A percentile compares a stretch with the other conserved stretches of the same genome.
Evolutionary conservation across 2,329 filamentous ascomycete genomes (phyloP).

Genomic region (Plectosphaerella cucumerina): DNA sequence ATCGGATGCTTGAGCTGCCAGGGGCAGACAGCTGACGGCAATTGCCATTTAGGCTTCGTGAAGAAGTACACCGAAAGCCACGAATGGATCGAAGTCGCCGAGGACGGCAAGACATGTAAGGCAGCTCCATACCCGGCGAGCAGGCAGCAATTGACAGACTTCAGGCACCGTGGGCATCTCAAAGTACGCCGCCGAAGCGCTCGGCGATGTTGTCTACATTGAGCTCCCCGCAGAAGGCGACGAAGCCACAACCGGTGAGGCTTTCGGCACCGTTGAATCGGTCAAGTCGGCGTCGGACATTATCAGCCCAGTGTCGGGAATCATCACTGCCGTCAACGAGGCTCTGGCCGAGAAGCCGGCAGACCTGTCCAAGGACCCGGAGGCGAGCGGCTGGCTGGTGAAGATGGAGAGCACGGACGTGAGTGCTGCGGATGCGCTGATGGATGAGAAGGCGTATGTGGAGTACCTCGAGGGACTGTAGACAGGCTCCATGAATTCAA

Average conservation of each 20-base stretch:
- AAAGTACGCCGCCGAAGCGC: constrained; percentile 74
- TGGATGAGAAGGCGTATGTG: constrained; percentile 65
- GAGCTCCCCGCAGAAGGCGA: constrained; percentile 70
- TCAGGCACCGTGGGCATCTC: constrained; percentile 73
- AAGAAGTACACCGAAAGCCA: constrained; percentile 76
- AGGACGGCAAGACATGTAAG: constrained; percentile 59
- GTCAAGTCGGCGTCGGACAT: constrained; percentile 93
- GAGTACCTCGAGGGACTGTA: constrained; percentile 8
- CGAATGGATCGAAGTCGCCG: constrained; percentile 77
- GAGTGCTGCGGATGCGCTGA: constrained; percentile 56
- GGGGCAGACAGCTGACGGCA: too few relatives aligned
- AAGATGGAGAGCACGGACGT: constrained; percentile 66
- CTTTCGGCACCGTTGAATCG: constrained; percentile 84
- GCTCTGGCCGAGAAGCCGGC: constrained; percentile 69
- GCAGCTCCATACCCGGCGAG: neutral
- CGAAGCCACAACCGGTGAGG: constrained; percentile 65
- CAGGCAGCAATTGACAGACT: neutral
- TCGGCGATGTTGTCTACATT: constrained; percentile 88
- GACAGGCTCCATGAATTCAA: too few relatives aligned
- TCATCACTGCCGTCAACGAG: constrained; percentile 64
- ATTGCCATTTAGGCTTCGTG: too few relatives aligned
- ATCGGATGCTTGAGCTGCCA: too few relatives aligned
- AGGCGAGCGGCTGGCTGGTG: constrained; percentile 76
- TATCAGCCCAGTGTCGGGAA: constrained; percentile 72
- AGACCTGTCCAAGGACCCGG: constrained; percentile 75